phyloP scores from a whole-genome alignment of 441 rosid species.

The Sinapis alba region DNA sequence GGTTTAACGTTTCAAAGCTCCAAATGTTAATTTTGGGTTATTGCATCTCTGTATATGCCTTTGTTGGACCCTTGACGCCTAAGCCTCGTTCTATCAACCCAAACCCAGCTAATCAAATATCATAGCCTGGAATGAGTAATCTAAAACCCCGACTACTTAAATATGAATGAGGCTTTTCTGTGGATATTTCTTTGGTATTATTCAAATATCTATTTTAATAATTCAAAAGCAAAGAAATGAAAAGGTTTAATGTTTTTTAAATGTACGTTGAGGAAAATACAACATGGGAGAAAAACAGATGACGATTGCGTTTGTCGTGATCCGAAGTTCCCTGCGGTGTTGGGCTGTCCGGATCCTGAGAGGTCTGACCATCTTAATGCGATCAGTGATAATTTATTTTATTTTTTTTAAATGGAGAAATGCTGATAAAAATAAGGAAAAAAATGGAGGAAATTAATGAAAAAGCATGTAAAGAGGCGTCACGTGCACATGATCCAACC shows the following conservation, averaged over 20 bases:
- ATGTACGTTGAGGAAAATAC: neutral
- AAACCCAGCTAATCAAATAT: neutral
- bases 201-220: neutral
- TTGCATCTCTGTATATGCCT: neutral
- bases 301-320: conserved; percentile 35
- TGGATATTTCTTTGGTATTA: neutral
- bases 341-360: conserved; percentile 39
- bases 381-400: neutral
- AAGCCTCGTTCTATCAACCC: neutral
- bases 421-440: neutral
- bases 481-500: conserved; percentile 49
- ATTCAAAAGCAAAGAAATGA: neutral
- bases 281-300: conserved; percentile 1
- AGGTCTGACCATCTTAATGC: neutral
- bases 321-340: conserved; percentile 39
- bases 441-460: neutral
- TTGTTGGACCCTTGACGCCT: neutral
- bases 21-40: neutral
- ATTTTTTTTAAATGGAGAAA: neutral
- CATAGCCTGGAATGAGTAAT: neutral
- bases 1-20: neutral
- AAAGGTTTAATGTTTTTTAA: neutral
- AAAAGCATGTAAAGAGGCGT: conserved; percentile 23
- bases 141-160: neutral
- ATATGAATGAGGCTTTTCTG: neutral